These are phyloP conservation scores for Paramecium primaurelia DNA, from an alignment of 73 alveolate species.

Conservation along the genomic window DNA sequence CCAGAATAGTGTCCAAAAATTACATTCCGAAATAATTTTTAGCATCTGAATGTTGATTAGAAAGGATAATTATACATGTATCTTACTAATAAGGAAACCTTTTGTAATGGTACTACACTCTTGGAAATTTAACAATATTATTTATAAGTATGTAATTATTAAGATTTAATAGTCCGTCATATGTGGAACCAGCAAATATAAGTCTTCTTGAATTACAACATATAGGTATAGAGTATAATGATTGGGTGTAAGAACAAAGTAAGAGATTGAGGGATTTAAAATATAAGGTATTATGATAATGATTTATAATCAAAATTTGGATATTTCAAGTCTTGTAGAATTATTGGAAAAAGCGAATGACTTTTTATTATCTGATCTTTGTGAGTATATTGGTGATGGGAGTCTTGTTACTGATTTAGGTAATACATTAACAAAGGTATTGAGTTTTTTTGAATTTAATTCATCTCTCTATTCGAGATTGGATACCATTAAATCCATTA, in stretches of 20 bases:
- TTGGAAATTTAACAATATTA: background rate
- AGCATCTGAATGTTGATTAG: conserved; percentile 17
- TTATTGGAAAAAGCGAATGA: conserved; percentile 1
- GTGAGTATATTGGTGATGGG: background rate
- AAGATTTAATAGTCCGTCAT: background rate
- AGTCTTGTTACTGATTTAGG: background rate
- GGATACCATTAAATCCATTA: conserved; percentile 3
- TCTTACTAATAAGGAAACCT: background rate
- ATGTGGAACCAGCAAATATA: background rate
- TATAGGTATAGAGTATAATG: background rate
- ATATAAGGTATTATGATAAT: background rate
- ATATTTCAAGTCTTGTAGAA: background rate
- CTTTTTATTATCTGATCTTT: background rate
- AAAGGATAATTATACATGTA: background rate
- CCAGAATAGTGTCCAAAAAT: background rate
- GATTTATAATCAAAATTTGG: background rate
- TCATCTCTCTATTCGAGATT: conserved; percentile 46
- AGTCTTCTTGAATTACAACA: background rate
- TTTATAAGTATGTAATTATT: background rate
- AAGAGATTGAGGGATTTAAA: background rate
- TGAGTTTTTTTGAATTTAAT: background rate
- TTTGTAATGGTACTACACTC: background rate
- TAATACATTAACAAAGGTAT: background rate
- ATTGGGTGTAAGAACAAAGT: background rate
- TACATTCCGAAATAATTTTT: background rate